Percentiles rank a stretch among this genome's conserved stretches.
Evolutionary conservation across 345 rosid species (phyloP).

Genomic region (Lumnitzera racemosa): DNA sequence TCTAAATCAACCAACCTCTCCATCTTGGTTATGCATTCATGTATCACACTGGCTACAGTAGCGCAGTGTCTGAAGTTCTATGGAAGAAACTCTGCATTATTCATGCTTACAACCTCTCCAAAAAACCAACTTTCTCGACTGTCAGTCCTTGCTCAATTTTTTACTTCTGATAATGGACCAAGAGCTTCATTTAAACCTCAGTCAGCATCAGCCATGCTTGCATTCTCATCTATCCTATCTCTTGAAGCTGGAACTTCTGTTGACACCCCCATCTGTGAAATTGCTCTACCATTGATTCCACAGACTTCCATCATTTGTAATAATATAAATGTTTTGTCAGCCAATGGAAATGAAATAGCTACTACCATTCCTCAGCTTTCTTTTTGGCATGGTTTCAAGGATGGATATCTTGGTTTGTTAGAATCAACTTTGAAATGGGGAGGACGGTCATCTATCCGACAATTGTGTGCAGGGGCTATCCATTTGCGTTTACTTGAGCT

Average conservation of each 20-base stretch:
- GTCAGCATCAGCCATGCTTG: slow-evolving; percentile 86
- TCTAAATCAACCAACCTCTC: slow-evolving; percentile 50
- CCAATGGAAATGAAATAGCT: slow-evolving; percentile 29
- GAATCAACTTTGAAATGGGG: slow-evolving; percentile 80
- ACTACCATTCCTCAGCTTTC: slow-evolving; percentile 32
- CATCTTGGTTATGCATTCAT: slow-evolving; percentile 49
- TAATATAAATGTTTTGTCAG: slow-evolving; percentile 48
- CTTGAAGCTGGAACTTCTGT: slow-evolving; percentile 78
- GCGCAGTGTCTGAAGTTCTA: slow-evolving; percentile 81
- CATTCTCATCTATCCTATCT: slow-evolving; percentile 83
- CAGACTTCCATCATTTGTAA: slow-evolving; percentile 70
- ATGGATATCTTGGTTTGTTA: slow-evolving; percentile 89
- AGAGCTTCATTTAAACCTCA: slow-evolving; percentile 52
- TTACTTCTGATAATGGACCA: slow-evolving; percentile 57
- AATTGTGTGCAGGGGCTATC: slow-evolving; percentile 74
- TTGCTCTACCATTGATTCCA: slow-evolving; percentile 86
- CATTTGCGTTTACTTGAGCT: slow-evolving; percentile 69
- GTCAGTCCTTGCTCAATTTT: slow-evolving; percentile 59
- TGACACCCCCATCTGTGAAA: slow-evolving; percentile 67
- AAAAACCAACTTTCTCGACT: slow-evolving; percentile 81
- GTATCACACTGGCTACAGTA: slow-evolving; percentile 63
- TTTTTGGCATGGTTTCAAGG: slow-evolving; percentile 83
- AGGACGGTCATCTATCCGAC: slow-evolving; percentile 77
- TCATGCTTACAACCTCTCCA: slow-evolving; percentile 81
- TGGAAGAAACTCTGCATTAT: slow-evolving; percentile 79